These are phyloP conservation scores for Pseudofabraea citricarpa DNA, from an alignment of 2,329 filamentous ascomycete genomes.

Conservation along the genomic window DNA sequence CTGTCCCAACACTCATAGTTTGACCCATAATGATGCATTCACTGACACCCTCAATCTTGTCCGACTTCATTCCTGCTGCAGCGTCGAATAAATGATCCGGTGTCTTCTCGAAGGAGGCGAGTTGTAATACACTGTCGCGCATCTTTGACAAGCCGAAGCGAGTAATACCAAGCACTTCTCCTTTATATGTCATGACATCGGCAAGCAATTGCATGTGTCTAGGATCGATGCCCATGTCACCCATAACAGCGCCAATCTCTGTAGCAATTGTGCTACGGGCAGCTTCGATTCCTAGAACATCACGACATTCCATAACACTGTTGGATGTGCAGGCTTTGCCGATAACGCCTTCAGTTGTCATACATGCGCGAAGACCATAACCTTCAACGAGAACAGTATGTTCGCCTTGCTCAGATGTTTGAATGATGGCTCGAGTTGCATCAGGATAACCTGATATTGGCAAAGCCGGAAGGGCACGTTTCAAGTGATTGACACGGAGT, in stretches of 20 bases:
- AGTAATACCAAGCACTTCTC: constrained; percentile 93
- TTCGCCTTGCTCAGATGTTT: constrained; percentile 66
- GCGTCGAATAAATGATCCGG: constrained; percentile 96
- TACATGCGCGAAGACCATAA: constrained; percentile 82
- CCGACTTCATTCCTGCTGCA: constrained; percentile 84
- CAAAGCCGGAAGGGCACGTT: constrained; percentile 75
- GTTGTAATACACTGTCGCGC: constrained; percentile 87
- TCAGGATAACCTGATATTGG: constrained; percentile 87
- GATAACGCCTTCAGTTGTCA: constrained; percentile 89
- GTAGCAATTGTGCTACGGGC: constrained; percentile 82
- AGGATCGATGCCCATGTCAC: constrained; percentile 90
- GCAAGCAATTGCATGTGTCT: constrained; percentile 96
- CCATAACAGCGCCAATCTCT: constrained; percentile 89
- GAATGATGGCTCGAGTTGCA: constrained; percentile 81
- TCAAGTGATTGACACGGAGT: constrained; percentile 78
- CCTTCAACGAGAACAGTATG: constrained; percentile 84
- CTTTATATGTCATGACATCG: constrained; percentile 99
- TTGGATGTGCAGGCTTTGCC: constrained; percentile 73
- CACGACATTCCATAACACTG: constrained; percentile 81
- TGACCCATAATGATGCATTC: constrained; percentile 99
- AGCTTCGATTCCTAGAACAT: constrained; percentile 92
- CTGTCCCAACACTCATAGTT: constrained; percentile 86
- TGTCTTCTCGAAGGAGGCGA: constrained; percentile 97
- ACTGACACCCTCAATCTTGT: constrained; percentile 86
- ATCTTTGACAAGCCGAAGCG: constrained; percentile 95